Percentiles rank a stretch among this genome's conserved stretches.
Evolutionary conservation across 768 basidiomycete genomes (phyloP).

Genomic region (Termitomyces sp.): DNA sequence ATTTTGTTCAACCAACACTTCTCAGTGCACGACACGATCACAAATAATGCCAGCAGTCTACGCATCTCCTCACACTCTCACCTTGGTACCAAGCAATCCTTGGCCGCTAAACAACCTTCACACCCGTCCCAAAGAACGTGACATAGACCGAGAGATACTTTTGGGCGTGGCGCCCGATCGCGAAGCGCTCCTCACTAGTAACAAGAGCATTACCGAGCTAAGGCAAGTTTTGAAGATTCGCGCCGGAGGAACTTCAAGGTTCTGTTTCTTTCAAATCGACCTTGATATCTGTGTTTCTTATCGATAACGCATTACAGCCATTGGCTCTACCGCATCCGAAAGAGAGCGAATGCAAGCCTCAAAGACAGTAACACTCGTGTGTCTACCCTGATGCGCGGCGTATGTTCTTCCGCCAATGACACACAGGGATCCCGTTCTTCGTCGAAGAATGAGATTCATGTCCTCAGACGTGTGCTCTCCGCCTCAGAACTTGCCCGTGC

Average conservation of each 20-base stretch:
- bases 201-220: conserved; percentile 22
- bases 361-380: conserved; percentile 20
- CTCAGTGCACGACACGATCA: background rate
- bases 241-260: conserved; percentile 15
- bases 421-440: conserved; percentile 2
- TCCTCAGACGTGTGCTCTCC: conserved; percentile 22
- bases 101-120: conserved; percentile 4
- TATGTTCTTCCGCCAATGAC: background rate
- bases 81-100: conserved; percentile 10
- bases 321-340: conserved; percentile 26
- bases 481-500: conserved; percentile 14
- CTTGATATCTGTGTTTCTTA: no score
- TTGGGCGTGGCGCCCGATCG: conserved; percentile 30
- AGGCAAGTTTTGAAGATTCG: conserved; percentile 25
- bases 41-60: conserved; percentile 7
- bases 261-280: background rate
- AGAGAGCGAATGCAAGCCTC: conserved; percentile 16
- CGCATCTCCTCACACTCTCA: conserved; percentile 15
- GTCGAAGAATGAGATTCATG: conserved; percentile 8
- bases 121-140: conserved; percentile 19
- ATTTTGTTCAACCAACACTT: background rate
- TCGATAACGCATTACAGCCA: conserved; percentile 15
- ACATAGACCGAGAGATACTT: conserved; percentile 20
- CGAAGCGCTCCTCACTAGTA: conserved; percentile 22
- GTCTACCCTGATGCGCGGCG: conserved; percentile 18